Conservation (phyloP, 2,329 filamentous ascomycete species). For the Penicillium sp. region DNA sequence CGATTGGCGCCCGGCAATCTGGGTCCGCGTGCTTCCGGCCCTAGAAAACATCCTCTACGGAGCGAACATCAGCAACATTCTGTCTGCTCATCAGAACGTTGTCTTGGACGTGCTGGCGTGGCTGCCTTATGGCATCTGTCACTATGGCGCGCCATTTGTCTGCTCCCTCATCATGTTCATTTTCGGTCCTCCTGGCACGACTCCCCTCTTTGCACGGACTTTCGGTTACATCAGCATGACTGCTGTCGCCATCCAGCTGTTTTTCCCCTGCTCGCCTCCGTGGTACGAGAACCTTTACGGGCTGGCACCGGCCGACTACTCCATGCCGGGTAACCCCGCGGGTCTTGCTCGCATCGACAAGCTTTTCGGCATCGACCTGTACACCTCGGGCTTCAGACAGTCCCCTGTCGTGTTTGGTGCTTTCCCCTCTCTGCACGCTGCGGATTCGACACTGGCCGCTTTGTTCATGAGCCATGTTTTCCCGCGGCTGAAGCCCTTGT, state of each 20-base stretch:
- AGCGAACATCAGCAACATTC: conserved; percentile 88
- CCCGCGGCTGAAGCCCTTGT: conserved; percentile 68
- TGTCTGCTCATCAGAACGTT: conserved; percentile 78
- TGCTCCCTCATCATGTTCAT: conserved; percentile 73
- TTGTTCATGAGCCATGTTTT: conserved; percentile 91
- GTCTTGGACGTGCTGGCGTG: conserved; percentile 80
- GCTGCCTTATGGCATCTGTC: conserved; percentile 84
- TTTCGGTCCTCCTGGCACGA: conserved; percentile 75
- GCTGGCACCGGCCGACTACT: conserved; percentile 81
- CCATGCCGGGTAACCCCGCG: conserved; percentile 79
- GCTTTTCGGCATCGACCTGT: conserved; percentile 79
- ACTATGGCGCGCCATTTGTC: conserved; percentile 77
- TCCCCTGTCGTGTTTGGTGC: conserved; percentile 89
- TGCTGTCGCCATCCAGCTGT: conserved; percentile 76
- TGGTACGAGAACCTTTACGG: conserved; percentile 96
- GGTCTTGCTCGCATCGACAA: conserved; percentile 81
- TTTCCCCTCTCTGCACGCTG: conserved; percentile 87
- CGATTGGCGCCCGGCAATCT: conserved; percentile 83
- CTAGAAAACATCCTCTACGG: conserved; percentile 95
- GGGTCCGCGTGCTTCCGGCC: conserved; percentile 87
- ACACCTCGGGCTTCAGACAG: conserved; percentile 82
- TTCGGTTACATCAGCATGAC: conserved; percentile 90
- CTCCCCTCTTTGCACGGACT: conserved; percentile 74
- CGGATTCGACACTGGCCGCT: conserved; percentile 77
- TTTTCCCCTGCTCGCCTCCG: conserved; percentile 87